Percentiles rank a stretch among this genome's conserved stretches.
These are phyloP conservation scores for Streptanthus diversifolius DNA, from an alignment of 345 rosid species.

Conservation along the genomic window DNA sequence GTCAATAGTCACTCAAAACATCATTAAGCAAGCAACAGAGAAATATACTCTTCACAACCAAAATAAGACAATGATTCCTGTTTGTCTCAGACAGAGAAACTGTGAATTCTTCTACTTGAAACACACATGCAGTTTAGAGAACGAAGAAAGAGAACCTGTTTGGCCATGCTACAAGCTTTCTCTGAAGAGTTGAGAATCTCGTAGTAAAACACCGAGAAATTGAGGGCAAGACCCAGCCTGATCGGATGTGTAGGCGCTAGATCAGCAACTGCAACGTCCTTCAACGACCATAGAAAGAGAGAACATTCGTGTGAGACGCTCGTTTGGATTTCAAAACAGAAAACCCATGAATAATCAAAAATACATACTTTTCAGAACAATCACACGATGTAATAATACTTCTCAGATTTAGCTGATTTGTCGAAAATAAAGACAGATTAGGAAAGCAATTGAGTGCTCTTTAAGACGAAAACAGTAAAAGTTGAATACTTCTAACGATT, in stretches of 20 bases:
- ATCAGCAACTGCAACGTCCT: conserved; percentile 65
- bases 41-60: neutral
- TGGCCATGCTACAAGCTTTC: conserved; percentile 70
- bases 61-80: neutral
- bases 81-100: neutral
- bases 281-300: neutral
- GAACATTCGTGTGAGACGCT: neutral
- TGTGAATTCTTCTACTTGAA: neutral
- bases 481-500: neutral
- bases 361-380: neutral
- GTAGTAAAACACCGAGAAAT: conserved; percentile 70
- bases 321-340: neutral
- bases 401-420: too few species aligned
- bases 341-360: too few species aligned
- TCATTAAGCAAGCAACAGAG: conserved; percentile 6
- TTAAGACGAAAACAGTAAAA: neutral
- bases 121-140: neutral
- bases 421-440: too few species aligned
- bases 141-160: conserved; percentile 42
- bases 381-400: too few species aligned
- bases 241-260: conserved; percentile 72
- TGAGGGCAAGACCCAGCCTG: conserved; percentile 62
- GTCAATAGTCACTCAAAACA: conserved; percentile 1
- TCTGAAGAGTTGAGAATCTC: conserved; percentile 70
- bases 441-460: neutral